Conservation (phyloP, 768 basidiomycete genomes). For the Dentipellis fragilis region DNA sequence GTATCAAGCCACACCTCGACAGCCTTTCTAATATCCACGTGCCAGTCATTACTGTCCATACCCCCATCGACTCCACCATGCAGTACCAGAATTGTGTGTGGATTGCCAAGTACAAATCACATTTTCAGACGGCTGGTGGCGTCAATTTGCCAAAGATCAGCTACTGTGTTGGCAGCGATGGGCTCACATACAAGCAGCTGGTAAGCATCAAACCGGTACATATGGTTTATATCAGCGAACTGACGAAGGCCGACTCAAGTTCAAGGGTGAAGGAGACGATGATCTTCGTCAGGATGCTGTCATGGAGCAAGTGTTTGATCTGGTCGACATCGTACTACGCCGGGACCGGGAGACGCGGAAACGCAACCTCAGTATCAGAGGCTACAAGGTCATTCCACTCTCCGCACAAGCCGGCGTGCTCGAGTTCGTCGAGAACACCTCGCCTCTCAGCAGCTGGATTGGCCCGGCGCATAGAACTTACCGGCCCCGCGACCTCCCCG, state of each 20-base stretch:
- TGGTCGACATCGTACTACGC: conserved; percentile 71
- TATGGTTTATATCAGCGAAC: neutral
- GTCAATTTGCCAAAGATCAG: conserved; percentile 76
- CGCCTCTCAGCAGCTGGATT: conserved; percentile 56
- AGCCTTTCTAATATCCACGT: conserved; percentile 38
- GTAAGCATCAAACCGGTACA: conserved; percentile 35
- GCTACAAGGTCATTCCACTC: conserved; percentile 86
- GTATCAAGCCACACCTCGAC: too few relatives aligned
- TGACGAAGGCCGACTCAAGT: conserved; percentile 33
- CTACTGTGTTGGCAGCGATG: conserved; percentile 58
- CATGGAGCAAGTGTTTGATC: conserved; percentile 95
- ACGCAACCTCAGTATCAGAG: conserved; percentile 65
- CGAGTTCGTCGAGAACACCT: conserved; percentile 83
- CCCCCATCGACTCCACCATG: conserved; percentile 59
- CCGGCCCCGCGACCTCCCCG: conserved; percentile 42
- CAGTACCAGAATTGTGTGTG: conserved; percentile 63
- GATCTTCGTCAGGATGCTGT: conserved; percentile 96
- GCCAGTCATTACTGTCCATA: conserved; percentile 74
- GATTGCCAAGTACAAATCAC: conserved; percentile 50
- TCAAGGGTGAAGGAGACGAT: conserved; percentile 85
- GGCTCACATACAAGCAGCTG: conserved; percentile 62
- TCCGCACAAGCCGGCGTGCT: conserved; percentile 72
- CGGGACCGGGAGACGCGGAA: conserved; percentile 68
- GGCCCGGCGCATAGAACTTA: conserved; percentile 25
- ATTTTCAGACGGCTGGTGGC: conserved; percentile 66